These are phyloP conservation scores for Colletotrichum trifolii DNA, from an alignment of 2,329 filamentous ascomycete genomes.

Conservation along the genomic window DNA sequence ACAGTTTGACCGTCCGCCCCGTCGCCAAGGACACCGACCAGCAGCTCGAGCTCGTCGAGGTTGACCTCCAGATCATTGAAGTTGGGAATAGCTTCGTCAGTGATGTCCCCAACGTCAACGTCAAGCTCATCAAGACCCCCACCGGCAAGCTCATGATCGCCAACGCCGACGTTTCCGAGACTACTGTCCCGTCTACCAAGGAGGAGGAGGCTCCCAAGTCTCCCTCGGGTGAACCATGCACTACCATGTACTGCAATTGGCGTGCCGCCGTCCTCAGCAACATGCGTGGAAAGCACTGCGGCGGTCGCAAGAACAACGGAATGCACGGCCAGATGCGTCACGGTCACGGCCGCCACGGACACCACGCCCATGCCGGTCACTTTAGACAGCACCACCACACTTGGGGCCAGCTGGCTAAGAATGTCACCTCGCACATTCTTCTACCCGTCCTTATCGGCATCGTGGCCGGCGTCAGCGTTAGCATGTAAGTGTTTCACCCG, in stretches of 20 bases:
- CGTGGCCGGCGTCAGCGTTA: conserved; percentile 74
- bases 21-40: conserved; percentile 62
- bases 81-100: conserved; percentile 67
- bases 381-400: conserved; percentile 42
- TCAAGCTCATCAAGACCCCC: conserved; percentile 71
- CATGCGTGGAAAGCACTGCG: conserved; percentile 51
- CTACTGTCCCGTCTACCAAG: conserved; percentile 34
- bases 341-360: conserved; percentile 39
- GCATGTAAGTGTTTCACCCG: conserved; percentile 60
- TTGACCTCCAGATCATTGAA: conserved; percentile 70
- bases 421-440: conserved; percentile 71
- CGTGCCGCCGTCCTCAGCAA: conserved; percentile 58
- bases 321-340: conserved; percentile 40
- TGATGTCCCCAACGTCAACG: conserved; percentile 64
- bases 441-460: conserved; percentile 77
- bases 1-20: conserved; percentile 56
- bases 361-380: conserved; percentile 45
- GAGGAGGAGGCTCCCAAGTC: conserved; percentile 37
- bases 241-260: conserved; percentile 65
- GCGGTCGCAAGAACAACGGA: conserved; percentile 41
- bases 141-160: conserved; percentile 66
- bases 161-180: conserved; percentile 53
- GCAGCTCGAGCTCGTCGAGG: conserved; percentile 61
- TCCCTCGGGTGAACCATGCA: conserved; percentile 47
- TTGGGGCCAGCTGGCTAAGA: conserved; percentile 62